Conservation (phyloP, 148 eudicot genomes). For the Pouteria glomerata region DNA sequence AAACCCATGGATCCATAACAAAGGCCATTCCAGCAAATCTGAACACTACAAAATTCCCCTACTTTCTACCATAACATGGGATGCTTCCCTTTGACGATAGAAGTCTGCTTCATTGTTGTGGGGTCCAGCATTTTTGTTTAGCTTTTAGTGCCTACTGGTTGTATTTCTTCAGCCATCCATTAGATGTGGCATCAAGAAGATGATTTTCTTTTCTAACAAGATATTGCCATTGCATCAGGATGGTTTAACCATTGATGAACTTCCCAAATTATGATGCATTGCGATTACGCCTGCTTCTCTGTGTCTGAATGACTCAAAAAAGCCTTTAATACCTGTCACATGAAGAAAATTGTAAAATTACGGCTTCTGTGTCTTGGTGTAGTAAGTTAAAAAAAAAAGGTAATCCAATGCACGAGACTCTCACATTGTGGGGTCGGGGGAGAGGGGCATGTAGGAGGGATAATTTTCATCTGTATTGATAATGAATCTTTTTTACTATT, state of each 20-base stretch:
- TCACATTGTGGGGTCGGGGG: no score
- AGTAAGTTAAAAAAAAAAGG: not conserved
- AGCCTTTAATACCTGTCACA: not conserved
- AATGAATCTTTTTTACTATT: no score
- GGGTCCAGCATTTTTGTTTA: not conserved
- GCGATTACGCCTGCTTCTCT: not conserved
- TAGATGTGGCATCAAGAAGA: not conserved
- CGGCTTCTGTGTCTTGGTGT: not conserved
- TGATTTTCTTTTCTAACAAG: no score
- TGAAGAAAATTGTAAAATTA: not conserved
- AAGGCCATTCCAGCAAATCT: not conserved
- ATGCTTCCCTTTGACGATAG: no score
- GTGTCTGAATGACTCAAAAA: not conserved
- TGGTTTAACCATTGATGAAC: not conserved
- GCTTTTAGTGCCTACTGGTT: not conserved
- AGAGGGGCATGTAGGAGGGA: no score
- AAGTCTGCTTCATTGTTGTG: no score
- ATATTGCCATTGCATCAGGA: no score
- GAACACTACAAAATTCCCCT: not conserved
- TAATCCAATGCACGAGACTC: no score
- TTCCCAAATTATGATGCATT: not conserved
- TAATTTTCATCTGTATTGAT: no score
- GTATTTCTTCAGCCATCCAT: not conserved
- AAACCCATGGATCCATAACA: constrained; percentile 4
- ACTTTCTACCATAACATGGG: not conserved